Base-by-base conservation (phyloP, 2,329 filamentous ascomycete species). In the Alternaria triticimaculans region DNA sequence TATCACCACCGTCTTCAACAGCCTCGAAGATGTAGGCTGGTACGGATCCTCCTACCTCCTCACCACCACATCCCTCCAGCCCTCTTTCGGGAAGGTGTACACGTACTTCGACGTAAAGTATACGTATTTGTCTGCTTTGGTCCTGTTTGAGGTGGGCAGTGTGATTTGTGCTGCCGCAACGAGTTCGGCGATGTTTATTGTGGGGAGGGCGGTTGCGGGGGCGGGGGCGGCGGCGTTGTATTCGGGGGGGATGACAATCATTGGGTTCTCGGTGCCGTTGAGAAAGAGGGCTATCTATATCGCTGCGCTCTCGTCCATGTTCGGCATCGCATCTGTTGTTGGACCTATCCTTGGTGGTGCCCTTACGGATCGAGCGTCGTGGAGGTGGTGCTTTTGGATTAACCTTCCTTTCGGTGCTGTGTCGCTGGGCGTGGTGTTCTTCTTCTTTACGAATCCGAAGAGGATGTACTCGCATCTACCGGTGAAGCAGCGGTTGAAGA, bases 51-150 rank as follows among this genome's bases (percentile, higher is more conserved):
- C 75, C 0, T 78, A 88, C 84, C 75, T 87, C 68, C 62, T 85
- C 68, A 75, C 82, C 4, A 83, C 78, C 7, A 80, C 78, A 41
- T 72, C 80, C 1, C 65, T 81, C 0, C 83, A 84, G 60, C 83
- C 83, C 5, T 81, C 81, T 2, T 85, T 81, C 45, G 85, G 83
- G 25, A 85, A 85, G 77, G 87, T 90, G 2, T 91, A 88, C 8
- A 89, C 87, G 55, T 87, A 85, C 74, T 88, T 88, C 67, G 78
- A 83, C 12, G 81, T 87, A 62, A 85, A 85, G 68, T 85, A 79
- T 55, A 82, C 81, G 1, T 89, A 85, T 71, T 78, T 88, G 6
- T 76, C 80, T 59, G 76, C 82, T 46, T 79, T 89, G 26, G n/a
- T 79, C 1, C 69, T 83, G 20, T 84, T 84, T 64, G 81, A 83